These are phyloP conservation scores for Leonotis leonurus DNA, from an alignment of 257 asterid species.

Conservation along the genomic window DNA sequence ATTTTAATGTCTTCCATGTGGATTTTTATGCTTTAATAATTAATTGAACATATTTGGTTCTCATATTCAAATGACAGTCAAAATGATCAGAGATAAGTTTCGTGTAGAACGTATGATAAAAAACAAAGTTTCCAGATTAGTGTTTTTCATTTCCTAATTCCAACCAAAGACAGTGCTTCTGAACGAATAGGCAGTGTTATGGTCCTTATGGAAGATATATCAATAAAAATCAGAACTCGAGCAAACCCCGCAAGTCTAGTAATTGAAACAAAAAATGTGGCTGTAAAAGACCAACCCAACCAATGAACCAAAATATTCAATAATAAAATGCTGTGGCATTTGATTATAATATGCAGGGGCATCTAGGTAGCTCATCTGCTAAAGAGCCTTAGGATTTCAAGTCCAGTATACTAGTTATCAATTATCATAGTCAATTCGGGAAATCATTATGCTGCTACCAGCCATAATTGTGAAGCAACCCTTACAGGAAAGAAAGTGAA, in stretches of 20 bases:
- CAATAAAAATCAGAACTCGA: background rate
- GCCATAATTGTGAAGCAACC: background rate
- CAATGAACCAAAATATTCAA: too few relatives aligned
- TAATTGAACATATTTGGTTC: too few relatives aligned
- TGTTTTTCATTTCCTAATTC: background rate
- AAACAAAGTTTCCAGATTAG: background rate
- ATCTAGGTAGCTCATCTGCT: too few relatives aligned
- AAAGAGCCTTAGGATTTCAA: too few relatives aligned
- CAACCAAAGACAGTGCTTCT: background rate
- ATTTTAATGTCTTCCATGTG: background rate
- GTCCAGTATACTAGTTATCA: too few relatives aligned
- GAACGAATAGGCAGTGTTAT: too few relatives aligned
- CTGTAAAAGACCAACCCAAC: background rate
- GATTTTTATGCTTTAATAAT: background rate
- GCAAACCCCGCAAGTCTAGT: background rate
- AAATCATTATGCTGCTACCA: background rate
- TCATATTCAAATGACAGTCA: background rate
- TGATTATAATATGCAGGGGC: too few relatives aligned
- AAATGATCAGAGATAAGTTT: background rate
- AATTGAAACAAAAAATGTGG: background rate
- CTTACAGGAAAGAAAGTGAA: background rate
- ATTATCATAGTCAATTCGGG: too few relatives aligned
- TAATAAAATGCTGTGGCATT: too few relatives aligned
- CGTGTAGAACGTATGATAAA: background rate
- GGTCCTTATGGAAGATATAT: background rate